These are phyloP conservation scores for Bryoerythrophyllum caledonicum DNA, from an alignment of 225 moss, liverwort and hornwort genomes.

Conservation along the genomic window DNA sequence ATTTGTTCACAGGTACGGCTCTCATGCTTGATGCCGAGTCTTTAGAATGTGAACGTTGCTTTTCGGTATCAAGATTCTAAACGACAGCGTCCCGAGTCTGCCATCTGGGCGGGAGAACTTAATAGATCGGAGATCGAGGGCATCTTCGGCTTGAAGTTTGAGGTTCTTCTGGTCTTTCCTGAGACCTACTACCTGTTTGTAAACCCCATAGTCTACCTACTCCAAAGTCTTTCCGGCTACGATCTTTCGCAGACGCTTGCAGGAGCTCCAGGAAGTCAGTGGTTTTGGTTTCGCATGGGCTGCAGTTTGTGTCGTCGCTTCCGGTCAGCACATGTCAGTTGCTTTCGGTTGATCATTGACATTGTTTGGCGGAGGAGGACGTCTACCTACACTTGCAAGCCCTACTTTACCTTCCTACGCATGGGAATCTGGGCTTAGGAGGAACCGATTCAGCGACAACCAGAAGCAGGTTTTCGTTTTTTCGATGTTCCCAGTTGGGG, in stretches of 20 bases:
- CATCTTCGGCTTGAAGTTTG: conserved; percentile 14
- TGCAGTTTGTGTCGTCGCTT: conserved; percentile 8
- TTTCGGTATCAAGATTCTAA: conserved; percentile 21
- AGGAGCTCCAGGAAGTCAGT: conserved; percentile 7
- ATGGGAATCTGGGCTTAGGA: background rate
- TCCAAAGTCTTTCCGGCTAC: conserved; percentile 4
- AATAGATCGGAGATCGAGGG: conserved; percentile 13
- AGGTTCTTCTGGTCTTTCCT: conserved; percentile 24
- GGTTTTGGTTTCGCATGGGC: conserved; percentile 1
- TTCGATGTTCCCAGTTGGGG: conserved; percentile 10
- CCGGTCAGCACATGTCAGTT: background rate
- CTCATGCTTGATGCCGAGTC: conserved; percentile 7
- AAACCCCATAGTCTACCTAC: background rate
- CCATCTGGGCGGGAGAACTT: conserved; percentile 14
- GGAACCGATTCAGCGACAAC: conserved; percentile 16
- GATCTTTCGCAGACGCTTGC: background rate
- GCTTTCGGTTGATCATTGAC: conserved; percentile 11
- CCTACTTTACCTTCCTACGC: background rate
- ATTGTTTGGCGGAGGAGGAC: conserved; percentile 8
- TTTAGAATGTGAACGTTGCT: background rate
- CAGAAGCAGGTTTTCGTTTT: background rate
- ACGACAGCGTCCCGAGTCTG: conserved; percentile 11
- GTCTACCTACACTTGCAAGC: background rate
- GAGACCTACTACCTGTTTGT: background rate
- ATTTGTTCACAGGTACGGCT: conserved; percentile 3